These are phyloP conservation scores for Suillus subaureus DNA, from an alignment of 768 basidiomycete genomes.

Conservation along the genomic window DNA sequence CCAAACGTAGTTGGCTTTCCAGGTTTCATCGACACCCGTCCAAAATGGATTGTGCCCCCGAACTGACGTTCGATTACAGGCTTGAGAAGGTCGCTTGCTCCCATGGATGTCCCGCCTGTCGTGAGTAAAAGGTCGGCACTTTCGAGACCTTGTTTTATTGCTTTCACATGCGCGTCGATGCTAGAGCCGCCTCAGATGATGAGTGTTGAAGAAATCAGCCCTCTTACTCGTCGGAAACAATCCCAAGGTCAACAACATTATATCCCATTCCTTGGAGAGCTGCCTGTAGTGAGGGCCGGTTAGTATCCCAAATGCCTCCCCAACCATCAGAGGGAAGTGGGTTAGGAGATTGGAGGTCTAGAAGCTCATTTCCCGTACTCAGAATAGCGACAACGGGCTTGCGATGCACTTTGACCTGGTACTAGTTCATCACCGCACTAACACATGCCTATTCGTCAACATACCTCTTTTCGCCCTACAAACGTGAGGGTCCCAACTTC, in stretches of 20 bases:
- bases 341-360: constrained; percentile 56
- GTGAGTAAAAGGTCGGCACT: constrained; percentile 76
- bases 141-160: constrained; percentile 58
- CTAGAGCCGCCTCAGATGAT: constrained; percentile 34
- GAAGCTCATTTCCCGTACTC: constrained; percentile 85
- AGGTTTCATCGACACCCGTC: constrained; percentile 79
- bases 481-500: constrained; percentile 85
- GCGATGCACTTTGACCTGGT: constrained; percentile 65
- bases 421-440: constrained; percentile 3
- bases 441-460: constrained; percentile 10
- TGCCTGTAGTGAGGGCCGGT: constrained; percentile 76
- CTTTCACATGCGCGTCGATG: constrained; percentile 56
- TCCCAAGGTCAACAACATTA: constrained; percentile 77
- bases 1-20: constrained; percentile 94
- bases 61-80: constrained; percentile 85
- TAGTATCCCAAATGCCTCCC: constrained; percentile 85
- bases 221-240: constrained; percentile 71
- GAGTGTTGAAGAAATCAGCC: constrained; percentile 1
- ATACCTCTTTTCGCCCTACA: constrained; percentile 71
- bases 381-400: constrained; percentile 80
- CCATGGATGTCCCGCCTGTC: constrained; percentile 93
- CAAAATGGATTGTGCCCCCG: constrained; percentile 80
- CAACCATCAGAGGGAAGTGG: constrained; percentile 44
- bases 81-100: constrained; percentile 82
- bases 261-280: constrained; percentile 75